Base-by-base conservation (phyloP, 1,139 yeast species). In the Arxiozyma bovina region DNA sequence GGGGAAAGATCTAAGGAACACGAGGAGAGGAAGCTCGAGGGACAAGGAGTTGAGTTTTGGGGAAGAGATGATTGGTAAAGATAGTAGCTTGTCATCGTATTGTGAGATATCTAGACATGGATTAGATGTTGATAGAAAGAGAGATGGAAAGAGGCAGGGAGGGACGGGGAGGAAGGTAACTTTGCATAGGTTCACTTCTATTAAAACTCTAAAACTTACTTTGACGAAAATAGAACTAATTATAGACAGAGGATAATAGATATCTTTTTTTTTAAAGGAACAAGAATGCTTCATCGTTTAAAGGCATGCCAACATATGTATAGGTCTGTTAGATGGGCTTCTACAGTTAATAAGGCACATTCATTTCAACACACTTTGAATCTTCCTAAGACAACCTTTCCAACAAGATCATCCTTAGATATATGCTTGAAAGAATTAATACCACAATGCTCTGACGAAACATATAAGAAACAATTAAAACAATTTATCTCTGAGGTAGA, bases 301-400 rank as follows among this genome's bases (percentile, higher is more conserved):
- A 46, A 25, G 22, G 23, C 20, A 6, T 34, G 12, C 21, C 42
- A 20, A 4, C 12, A 45, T 6, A 18, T 30, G 7, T 45, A 30
- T 45, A 18, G 7, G 27, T 11, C 21, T 6, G 42, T 45, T n/a
- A 45, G 48, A 34, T 22, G 12, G 18, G 48, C n/a, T 6, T 45
- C 48, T 8, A 45, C 48, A 11, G 40, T 15, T 3, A 34, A 34
- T 12, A 34, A 34, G n/a, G 48, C 53, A 48, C 77, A 76, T 58
- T 61, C 70, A 23, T 80, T 73, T 58, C 75, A 82, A 41, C 69
- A 72, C 50, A 78, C 83, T 0, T 66, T 81, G 50, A 69, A 69
- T 18, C 70, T 83, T n/a, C 87, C 87, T 1, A 65, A 67, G 52
- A 77, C 87, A 0, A 67, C 69, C 22, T 80, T 83, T 60, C 76